These are phyloP conservation scores for Neopestalotiopsis clavispora DNA, from an alignment of 2,329 filamentous ascomycete genomes.

Conservation along the genomic window DNA sequence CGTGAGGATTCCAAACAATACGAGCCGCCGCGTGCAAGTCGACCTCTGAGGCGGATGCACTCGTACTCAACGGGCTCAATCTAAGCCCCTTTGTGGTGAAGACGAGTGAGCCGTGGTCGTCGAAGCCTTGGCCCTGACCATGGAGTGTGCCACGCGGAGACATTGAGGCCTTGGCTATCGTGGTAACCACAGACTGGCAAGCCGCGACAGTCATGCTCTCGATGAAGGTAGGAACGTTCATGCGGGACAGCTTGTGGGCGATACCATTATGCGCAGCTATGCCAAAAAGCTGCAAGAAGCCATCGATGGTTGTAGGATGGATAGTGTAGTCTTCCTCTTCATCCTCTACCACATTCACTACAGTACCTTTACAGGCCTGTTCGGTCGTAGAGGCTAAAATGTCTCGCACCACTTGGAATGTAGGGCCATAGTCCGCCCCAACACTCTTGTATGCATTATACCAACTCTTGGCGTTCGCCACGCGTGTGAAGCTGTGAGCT, in stretches of 20 bases:
- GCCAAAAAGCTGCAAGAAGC: slow-evolving; percentile 2
- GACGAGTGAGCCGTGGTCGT: neutral
- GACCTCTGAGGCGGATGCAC: neutral
- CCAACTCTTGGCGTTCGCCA: neutral
- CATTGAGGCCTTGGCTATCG: neutral
- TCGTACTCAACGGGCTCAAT: neutral
- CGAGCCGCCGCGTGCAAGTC: neutral
- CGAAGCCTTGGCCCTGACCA: neutral
- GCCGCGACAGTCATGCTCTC: neutral
- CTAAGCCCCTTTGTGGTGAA: neutral
- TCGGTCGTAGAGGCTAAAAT: neutral
- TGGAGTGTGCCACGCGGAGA: neutral
- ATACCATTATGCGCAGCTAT: neutral
- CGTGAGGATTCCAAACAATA: neutral
- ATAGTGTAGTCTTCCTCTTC: neutral
- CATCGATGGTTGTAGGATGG: neutral
- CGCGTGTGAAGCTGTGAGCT: neutral
- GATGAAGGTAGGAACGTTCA: slow-evolving; percentile 1
- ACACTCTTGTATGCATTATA: neutral
- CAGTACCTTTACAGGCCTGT: neutral
- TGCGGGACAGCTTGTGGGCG: neutral
- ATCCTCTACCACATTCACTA: neutral
- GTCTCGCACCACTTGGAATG: neutral
- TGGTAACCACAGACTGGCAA: neutral
- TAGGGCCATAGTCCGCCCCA: neutral